A percentile compares a stretch with the other conserved stretches of the same genome.
phyloP scores from a whole-genome alignment of 441 rosid genomes.

The Erodium chrysanthum region DNA sequence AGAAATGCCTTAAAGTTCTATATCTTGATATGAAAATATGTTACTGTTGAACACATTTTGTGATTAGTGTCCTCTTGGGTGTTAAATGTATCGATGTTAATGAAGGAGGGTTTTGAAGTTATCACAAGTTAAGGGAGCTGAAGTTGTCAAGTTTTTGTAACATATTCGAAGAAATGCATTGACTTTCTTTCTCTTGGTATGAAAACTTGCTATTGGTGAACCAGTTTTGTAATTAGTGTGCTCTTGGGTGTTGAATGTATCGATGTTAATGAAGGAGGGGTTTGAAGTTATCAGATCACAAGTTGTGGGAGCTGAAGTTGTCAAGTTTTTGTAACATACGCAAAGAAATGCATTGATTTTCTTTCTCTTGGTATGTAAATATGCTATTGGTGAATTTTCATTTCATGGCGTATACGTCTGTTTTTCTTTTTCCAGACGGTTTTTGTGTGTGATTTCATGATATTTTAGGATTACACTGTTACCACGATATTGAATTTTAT shows the following conservation, averaged over 20 bases:
- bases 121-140: no score
- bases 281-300: not conserved
- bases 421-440: no score
- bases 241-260: not conserved
- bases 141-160: no score
- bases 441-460: not conserved
- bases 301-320: not conserved
- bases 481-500: not conserved
- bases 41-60: slow-evolving; percentile 3
- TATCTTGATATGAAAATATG: not conserved
- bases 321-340: no score
- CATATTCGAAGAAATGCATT: no score
- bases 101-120: no score
- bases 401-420: not conserved
- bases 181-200: no score
- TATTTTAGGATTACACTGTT: not conserved
- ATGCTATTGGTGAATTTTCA: not conserved
- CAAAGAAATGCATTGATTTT: no score
- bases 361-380: not conserved
- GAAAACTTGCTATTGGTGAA: no score
- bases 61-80: not conserved
- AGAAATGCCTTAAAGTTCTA: no score
- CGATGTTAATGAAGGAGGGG: not conserved
- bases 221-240: not conserved
- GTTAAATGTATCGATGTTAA: no score